Evolutionary conservation across 306 rosid species (phyloP), one percentile per base, ranked within the genome.

Genomic region (Senna siamea): DNA sequence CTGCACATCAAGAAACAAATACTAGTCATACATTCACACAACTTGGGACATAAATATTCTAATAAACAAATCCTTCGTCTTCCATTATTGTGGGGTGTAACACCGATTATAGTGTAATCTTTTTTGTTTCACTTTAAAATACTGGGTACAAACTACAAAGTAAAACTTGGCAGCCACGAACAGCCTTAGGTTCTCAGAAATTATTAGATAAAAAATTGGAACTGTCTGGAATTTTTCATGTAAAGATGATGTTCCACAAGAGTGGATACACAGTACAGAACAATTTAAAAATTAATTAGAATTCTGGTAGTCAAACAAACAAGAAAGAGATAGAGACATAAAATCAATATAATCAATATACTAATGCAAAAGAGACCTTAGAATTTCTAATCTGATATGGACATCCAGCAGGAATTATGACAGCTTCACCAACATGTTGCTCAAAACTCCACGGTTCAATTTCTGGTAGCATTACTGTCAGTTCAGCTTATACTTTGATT

Each of bases 361-460:
- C 34, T 41, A 66, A 47, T 47, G 69, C 47, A 55, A 75, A 75
- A 75, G 38, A 69, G 61, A 93, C 99, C 99, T 95, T 90, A 43
- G 96, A 84, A 86, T 81, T 88, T 75, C 87, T 88, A 65, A 92
- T 95, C 85, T 95, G 99, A 79, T 95, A 90, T 13, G 99, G 98
- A 69, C 98, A 95, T 78, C 99, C 99, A 64, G 99, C 95, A 9
- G 99, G 99, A 81, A 95, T 83, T 70, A 95, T 87, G 72, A 95
- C 96, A 79, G 99, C 99, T 88, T 92, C 99, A 43, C 99, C 99
- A 57, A 84, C 87, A 54, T 56, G 90, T 84, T 95, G 99, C 89
- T 85, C 89, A 73, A 95, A 95, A 62, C 92, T 86, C 99, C 99
- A 95, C 4, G 99, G 99, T 81, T 95, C 99, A 75, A 95, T 88